These are phyloP conservation scores for Daedaleopsis nitida DNA, from an alignment of 768 basidiomycete genomes.

Conservation along the genomic window DNA sequence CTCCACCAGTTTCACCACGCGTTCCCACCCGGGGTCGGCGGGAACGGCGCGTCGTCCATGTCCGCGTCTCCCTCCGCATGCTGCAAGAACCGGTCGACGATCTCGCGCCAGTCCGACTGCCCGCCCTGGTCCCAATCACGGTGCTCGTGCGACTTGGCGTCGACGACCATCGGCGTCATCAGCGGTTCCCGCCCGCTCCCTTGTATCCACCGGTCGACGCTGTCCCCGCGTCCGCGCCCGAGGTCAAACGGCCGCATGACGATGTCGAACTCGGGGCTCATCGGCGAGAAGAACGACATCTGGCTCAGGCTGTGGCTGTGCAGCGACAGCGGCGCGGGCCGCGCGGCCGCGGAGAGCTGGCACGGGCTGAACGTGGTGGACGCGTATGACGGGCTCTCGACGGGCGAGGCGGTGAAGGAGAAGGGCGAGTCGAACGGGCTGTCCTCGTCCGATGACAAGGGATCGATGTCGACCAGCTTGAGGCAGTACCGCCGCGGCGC, in stretches of 20 bases:
- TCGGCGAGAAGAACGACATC: constrained; percentile 4
- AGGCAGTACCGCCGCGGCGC: constrained; percentile 14
- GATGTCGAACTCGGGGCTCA: constrained; percentile 12
- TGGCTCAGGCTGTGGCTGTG: constrained; percentile 2
- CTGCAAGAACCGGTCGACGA: constrained; percentile 17
- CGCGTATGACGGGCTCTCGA: constrained; percentile 24
- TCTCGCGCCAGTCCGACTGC: constrained; percentile 20
- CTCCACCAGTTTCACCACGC: not conserved
- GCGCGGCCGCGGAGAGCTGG: not conserved
- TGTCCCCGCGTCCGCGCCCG: constrained; percentile 8
- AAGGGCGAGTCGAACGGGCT: constrained; percentile 20
- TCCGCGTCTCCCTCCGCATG: constrained; percentile 11
- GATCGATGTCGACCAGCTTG: constrained; percentile 16
- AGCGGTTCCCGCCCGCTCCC: constrained; percentile 15
- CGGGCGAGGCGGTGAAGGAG: constrained; percentile 25
- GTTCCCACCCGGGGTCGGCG: not conserved
- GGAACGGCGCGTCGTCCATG: constrained; percentile 7
- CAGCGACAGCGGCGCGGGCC: constrained; percentile 8
- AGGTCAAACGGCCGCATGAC: constrained; percentile 1
- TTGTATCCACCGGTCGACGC: constrained; percentile 19
- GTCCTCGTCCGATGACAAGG: constrained; percentile 12
- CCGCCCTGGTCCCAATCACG: constrained; percentile 8
- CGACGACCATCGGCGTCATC: constrained; percentile 15
- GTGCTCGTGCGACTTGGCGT: constrained; percentile 13
- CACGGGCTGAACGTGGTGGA: constrained; percentile 10